Evolutionary conservation across 352 stramenopile species (phyloP), one percentile per base, ranked within the genome.

Genomic region (Pythium diclinum): DNA sequence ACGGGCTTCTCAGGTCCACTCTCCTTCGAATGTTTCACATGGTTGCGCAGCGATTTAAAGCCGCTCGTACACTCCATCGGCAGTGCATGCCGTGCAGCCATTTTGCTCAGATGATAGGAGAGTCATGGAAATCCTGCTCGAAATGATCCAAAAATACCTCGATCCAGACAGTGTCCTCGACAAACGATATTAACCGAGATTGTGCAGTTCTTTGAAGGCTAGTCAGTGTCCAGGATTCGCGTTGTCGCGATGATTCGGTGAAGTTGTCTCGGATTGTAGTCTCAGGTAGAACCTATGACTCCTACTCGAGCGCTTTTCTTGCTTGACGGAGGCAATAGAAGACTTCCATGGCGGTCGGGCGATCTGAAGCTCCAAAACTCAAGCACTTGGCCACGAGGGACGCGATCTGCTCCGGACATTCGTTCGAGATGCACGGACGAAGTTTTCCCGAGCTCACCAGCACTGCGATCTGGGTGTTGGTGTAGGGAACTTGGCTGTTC

Each of bases 41-140:
- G 78, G n/a, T 48, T 76, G 13, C 72, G 73, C 5, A 83, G 74
- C 25, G 71, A 68, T 48, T 68, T 71, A 42, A 86, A 83, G 52
- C 77, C 71, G 23, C 63, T 63, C 5, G 67, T 65, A 40, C 64
- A 69, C 21, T 73, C 56, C 63, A 75, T 75, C 17, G 47, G 25
- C 3, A 47, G 23, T 28, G 44, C 32, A 28, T 36, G 55, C 6
- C 21, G 36, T 28, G 36, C 21, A n/a, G 34, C 21, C 55, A 56
- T 56, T 36, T 9, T 14, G 2, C 17, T n/a, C 40, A 47, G 40
- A 47, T 6, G 14, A 13, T 17, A 16, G 38, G 16, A 47, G 21
- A 10, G n/a, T 11, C 3, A 51, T 25, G 19, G 19, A 6, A 30
- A 51, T 16, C 44, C 8, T 14, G 44, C 19, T 21, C 6, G 1